Evolutionary conservation across 106 monocot species (phyloP).

Genomic region (Triglochin maritima): DNA sequence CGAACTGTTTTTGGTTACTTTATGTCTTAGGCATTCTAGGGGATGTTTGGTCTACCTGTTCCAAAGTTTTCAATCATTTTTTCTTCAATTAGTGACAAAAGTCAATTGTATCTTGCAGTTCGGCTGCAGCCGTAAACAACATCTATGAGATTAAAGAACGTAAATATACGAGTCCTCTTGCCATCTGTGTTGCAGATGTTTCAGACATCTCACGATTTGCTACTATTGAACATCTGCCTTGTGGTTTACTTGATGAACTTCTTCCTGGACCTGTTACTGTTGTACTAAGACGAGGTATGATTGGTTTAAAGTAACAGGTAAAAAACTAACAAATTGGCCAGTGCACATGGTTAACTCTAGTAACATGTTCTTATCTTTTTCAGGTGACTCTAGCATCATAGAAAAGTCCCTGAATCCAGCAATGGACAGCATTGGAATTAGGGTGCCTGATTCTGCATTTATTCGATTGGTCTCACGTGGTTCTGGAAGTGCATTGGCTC

Average conservation of each 20-base stretch:
- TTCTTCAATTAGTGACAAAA: neutral
- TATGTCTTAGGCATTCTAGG: too few species aligned
- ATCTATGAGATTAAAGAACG: slow-evolving; percentile 95
- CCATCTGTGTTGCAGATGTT: slow-evolving; percentile 89
- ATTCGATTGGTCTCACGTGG: slow-evolving; percentile 60
- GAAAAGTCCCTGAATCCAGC: slow-evolving; percentile 83
- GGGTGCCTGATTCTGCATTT: slow-evolving; percentile 74
- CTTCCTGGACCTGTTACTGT: slow-evolving; percentile 94
- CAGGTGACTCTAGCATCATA: slow-evolving; percentile 62
- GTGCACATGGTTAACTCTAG: too few species aligned
- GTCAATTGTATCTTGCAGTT: slow-evolving; percentile 30
- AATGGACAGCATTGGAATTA: slow-evolving; percentile 77
- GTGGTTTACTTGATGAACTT: slow-evolving; percentile 57
- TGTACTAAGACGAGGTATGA: slow-evolving; percentile 70
- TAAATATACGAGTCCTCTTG: slow-evolving; percentile 62
- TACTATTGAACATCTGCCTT: slow-evolving; percentile 54
- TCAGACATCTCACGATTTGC: slow-evolving; percentile 79
- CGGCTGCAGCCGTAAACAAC: slow-evolving; percentile 46
- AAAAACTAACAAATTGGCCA: too few species aligned
- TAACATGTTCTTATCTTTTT: slow-evolving; percentile 3
- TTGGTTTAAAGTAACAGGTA: neutral
- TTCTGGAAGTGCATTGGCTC: slow-evolving; percentile 76
- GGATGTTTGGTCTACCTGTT: neutral
- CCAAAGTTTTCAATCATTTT: neutral
- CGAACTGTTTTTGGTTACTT: neutral